Base-by-base conservation (phyloP, 2,329 filamentous ascomycete species). In the Sporothrix pseudoabietina region DNA sequence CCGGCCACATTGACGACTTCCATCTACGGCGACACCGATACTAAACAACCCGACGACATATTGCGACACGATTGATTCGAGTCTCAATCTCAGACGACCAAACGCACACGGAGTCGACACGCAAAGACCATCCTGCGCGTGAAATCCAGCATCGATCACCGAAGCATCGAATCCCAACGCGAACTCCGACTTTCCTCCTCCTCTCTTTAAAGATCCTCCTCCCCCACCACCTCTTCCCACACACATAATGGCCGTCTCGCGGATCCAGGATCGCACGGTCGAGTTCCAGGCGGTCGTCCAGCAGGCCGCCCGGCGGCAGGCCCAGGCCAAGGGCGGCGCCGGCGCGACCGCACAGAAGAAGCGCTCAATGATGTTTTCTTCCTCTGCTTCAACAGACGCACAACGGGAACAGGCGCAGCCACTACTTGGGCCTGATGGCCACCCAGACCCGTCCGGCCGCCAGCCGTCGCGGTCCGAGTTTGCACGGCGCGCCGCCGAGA, bases 201-300 rank as follows among this genome's bases (percentile, higher is more conserved):
- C 47, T 19, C 47, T 41, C 19, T 5, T 32, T 35, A 26, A 26
- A 26, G 26, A 30, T 19, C n/a, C 9, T 54, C 32, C 52, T 30
- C n/a, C 14, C n/a, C 32, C 32, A 16, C 19, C 59, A 16, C 32
- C 3, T 32, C 14, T 8, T 10, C 19, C 35, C 65, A n/a, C 44
- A 52, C 44, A 57, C 39, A 72, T 22, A 70, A 91, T 91, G 89
- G 88, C 88, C 73, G 86, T 89, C 80, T 81, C 87, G 75, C 95
- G 94, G 70, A 97, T 98, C 82, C 96, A 99, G 86, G 96, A 99
- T 85, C 93, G 96, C 80, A 99, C 96, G 73, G 88, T 90, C 80
- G 96, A 99, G 87, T 99, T 99, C 87, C 92, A 91, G 81, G 92
- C 94, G 76, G 97, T 98, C 79, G 89, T 98, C 75, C 86, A 89